Evolutionary conservation across 2,329 filamentous ascomycete species (phyloP), one percentile per base, ranked within the genome.

Genomic region (Chaetomium sp.): DNA sequence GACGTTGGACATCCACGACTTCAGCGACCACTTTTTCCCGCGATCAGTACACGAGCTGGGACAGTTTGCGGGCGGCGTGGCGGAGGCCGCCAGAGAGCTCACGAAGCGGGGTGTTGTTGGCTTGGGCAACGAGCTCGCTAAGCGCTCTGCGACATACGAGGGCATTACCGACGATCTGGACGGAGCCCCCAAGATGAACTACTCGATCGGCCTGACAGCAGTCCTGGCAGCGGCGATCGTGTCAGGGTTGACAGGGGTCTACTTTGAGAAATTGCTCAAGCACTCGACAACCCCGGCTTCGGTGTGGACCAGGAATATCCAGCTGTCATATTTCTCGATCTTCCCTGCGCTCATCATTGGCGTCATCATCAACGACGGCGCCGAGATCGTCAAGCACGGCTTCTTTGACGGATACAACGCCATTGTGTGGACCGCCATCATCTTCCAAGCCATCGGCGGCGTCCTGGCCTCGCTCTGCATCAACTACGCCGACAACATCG

Each of bases 371-470:
- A 91, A 92, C 68, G 95, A 99, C 70, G 95, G 94, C 29, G 86
- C 88, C 66, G 89, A 90, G 49, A 93, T 99, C 68, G 84, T 89
- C 29, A 87, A 90, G 75, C 87, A 91, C 67, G 95, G 95, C 13
- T 96, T 98, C 78, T 98, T 99, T 71, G 90, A 91, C 64, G 95
- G 95, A 2, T 99, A 98, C 78, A 97, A 96, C 75, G 90, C 87
- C 83, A 83, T 94, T 23, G 94, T 98, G 3, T 97, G 93, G 93
- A 82, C 87, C 5, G 90, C 93, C 4, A 91, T 98, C 70, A 74
- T 87, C 6, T 84, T 95, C 65, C 95, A 99, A 75, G 91, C 93
- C 0, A 78, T 89, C 42, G 93, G 93, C 35, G 95, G 94, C 27
- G 85, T 98, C 31, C 80, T 96, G n/a, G 89, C 92, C 10, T 90